phyloP scores from a whole-genome alignment of 2,329 filamentous ascomycete genomes.

The Bisporella sp. region DNA sequence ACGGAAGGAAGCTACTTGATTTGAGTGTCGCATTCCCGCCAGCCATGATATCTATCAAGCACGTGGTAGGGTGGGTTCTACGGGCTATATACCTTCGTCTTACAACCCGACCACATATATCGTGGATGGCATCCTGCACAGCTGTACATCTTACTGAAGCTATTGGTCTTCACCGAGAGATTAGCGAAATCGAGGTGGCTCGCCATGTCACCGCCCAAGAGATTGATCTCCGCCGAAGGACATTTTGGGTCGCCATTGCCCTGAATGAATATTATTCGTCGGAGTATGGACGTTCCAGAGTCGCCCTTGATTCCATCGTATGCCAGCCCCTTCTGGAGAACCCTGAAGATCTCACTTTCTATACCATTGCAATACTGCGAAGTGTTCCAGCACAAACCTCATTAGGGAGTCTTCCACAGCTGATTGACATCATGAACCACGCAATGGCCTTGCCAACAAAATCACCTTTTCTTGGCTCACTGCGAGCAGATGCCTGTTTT shows the following conservation, averaged over 20 bases:
- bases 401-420: background rate
- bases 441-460: slow-evolving; percentile 1
- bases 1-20: slow-evolving; percentile 19
- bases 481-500: slow-evolving; percentile 15
- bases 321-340: slow-evolving; percentile 5
- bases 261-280: slow-evolving; percentile 15
- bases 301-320: slow-evolving; percentile 11
- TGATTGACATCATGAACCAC: background rate
- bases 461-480: slow-evolving; percentile 6
- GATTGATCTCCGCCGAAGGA: slow-evolving; percentile 12
- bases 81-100: slow-evolving; percentile 21
- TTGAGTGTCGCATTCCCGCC: slow-evolving; percentile 9
- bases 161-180: slow-evolving; percentile 22
- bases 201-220: slow-evolving; percentile 5
- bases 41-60: slow-evolving; percentile 11
- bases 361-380: slow-evolving; percentile 12
- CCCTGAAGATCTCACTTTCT: slow-evolving; percentile 8
- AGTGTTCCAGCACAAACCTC: slow-evolving; percentile 3
- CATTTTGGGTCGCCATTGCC: slow-evolving; percentile 16
- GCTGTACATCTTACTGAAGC: slow-evolving; percentile 23
- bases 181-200: slow-evolving; percentile 9
- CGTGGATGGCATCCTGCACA: slow-evolving; percentile 21
- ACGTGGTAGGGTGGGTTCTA: slow-evolving; percentile 20
- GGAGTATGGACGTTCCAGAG: slow-evolving; percentile 17
- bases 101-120: slow-evolving; percentile 19